Percentiles rank a stretch among this genome's conserved stretches.
Evolutionary conservation across 2,329 filamentous ascomycete genomes (phyloP).

Genomic region (Didymosphaeria variabile): DNA sequence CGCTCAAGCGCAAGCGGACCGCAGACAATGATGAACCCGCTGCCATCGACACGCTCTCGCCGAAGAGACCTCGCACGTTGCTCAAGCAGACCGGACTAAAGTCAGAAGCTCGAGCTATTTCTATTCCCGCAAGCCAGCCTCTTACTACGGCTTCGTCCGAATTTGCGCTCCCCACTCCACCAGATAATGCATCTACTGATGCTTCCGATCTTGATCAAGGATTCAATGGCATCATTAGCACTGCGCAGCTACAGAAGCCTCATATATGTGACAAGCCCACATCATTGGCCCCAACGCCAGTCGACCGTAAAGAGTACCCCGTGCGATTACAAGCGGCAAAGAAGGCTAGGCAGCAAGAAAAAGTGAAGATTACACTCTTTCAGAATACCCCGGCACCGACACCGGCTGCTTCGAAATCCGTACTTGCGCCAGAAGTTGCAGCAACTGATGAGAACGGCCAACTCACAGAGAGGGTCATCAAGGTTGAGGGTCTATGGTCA

Average conservation of each 20-base stretch:
- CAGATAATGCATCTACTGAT: background rate
- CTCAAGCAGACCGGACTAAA: background rate
- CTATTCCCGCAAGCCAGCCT: too few relatives aligned
- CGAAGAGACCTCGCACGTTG: background rate
- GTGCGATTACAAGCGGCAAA: constrained; percentile 79
- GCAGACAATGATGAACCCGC: background rate
- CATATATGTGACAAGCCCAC: too few relatives aligned
- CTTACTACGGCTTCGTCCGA: too few relatives aligned
- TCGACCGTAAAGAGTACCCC: constrained; percentile 79
- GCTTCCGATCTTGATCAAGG: background rate
- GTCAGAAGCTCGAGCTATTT: background rate
- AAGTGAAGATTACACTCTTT: constrained; percentile 32
- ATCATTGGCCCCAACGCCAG: constrained; percentile 45
- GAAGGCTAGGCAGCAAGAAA: constrained; percentile 60
- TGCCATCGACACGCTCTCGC: background rate
- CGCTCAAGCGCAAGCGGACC: background rate
- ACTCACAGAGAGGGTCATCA: constrained; percentile 26
- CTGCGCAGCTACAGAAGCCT: too few relatives aligned
- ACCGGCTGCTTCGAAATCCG: constrained; percentile 19
- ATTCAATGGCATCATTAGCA: too few relatives aligned
- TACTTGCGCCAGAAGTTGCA: constrained; percentile 25
- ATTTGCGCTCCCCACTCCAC: background rate
- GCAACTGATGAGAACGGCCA: constrained; percentile 25
- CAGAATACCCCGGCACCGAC: constrained; percentile 31
- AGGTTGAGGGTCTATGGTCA: background rate